A percentile compares a stretch with the other conserved stretches of the same genome.
Conservation (phyloP, 2,329 filamentous ascomycete species). For the Alternaria arbusti region DNA sequence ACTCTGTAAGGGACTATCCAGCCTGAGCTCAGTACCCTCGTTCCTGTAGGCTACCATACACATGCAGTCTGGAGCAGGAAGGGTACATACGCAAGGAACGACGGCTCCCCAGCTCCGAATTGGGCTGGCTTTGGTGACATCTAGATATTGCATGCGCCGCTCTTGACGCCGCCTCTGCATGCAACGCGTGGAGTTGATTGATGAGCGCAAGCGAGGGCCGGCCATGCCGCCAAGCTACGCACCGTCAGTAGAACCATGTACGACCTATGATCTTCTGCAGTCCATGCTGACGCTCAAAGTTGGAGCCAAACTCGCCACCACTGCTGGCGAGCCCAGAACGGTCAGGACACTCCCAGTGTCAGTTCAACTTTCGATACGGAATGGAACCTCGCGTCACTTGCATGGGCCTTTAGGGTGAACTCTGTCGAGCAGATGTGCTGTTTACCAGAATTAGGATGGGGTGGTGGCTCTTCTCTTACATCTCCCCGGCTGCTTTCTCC, state of each 20-base stretch:
- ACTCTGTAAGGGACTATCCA: background rate
- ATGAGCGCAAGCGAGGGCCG: conserved; percentile 8
- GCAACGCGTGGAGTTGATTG: conserved; percentile 13
- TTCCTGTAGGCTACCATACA: background rate
- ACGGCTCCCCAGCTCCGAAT: conserved; percentile 30
- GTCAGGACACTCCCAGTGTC: background rate
- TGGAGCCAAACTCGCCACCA: background rate
- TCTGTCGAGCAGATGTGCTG: background rate
- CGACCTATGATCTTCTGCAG: background rate
- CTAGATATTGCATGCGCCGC: conserved; percentile 32
- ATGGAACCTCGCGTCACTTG: background rate
- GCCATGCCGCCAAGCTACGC: conserved; percentile 6
- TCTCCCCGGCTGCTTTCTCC: background rate
- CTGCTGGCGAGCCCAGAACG: background rate
- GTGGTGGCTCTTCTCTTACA: background rate
- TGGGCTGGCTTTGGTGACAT: conserved; percentile 18
- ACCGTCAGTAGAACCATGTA: conserved; percentile 2
- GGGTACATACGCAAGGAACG: conserved; percentile 6
- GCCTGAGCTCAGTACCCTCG: background rate
- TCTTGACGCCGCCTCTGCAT: conserved; percentile 4
- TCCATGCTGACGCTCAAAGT: conserved; percentile 5
- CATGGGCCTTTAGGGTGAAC: background rate
- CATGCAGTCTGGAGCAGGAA: conserved; percentile 1
- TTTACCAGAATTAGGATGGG: background rate
- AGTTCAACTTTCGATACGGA: background rate